phyloP scores from a whole-genome alignment of 495 filamentous ascomycete genomes.

The Xylaria scruposa region DNA sequence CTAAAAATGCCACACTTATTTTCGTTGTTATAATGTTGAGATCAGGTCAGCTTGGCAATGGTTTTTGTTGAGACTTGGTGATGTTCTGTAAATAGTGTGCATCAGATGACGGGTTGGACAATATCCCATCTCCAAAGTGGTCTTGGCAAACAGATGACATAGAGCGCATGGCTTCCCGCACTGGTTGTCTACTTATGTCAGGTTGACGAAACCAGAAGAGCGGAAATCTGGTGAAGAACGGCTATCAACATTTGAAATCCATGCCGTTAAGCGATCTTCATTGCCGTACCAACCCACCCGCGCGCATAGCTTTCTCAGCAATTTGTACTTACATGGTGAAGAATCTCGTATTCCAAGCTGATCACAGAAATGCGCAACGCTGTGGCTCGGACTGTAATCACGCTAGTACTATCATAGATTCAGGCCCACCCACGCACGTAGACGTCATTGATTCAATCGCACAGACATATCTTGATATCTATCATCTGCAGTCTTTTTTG shows the following conservation, averaged over 20 bases:
- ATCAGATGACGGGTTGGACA: neutral
- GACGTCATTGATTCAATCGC: conserved; percentile 14
- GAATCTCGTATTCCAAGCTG: conserved; percentile 26
- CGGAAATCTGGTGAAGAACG: neutral
- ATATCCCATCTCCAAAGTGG: neutral
- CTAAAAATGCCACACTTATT: neutral
- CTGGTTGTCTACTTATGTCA: neutral
- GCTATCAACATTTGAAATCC: neutral
- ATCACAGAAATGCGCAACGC: neutral
- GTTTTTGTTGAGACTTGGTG: neutral
- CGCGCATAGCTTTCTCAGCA: neutral
- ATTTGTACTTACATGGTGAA: neutral
- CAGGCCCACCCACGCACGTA: neutral
- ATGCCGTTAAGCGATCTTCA: neutral
- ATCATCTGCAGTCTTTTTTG: neutral
- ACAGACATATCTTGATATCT: neutral
- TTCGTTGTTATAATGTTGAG: neutral
- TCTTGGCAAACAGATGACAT: neutral
- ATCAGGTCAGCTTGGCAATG: neutral
- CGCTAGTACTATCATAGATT: conserved; percentile 7
- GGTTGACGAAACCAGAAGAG: neutral
- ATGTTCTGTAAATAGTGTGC: neutral
- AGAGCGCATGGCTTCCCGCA: neutral
- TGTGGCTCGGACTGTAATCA: neutral
- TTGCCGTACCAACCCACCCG: conserved; percentile 1